phyloP scores from a whole-genome alignment of 805 yeast genomes.

The Brettanomyces sp. region DNA sequence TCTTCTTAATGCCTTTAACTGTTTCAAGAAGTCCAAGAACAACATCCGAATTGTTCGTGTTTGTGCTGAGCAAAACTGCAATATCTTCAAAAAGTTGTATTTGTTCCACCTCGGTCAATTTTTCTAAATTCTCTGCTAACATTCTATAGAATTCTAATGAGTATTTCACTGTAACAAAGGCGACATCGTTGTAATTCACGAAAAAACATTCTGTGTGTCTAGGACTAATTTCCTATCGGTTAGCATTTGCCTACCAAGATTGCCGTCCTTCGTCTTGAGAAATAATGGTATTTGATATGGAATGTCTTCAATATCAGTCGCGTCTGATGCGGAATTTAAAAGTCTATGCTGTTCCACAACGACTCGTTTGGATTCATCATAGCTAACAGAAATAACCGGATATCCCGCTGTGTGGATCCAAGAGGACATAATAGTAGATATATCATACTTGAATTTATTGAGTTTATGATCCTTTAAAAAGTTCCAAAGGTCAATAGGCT shows the following conservation, averaged over 20 bases:
- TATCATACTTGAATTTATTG: constrained; percentile 28
- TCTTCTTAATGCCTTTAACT: constrained; percentile 19
- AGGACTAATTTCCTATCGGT: constrained; percentile 31
- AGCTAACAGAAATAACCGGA: constrained; percentile 42
- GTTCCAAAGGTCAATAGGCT: constrained; percentile 47
- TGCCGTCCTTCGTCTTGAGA: constrained; percentile 28
- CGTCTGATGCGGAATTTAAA: constrained; percentile 15
- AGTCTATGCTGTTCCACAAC: constrained; percentile 34
- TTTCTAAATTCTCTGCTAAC: constrained; percentile 17
- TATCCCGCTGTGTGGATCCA: constrained; percentile 57
- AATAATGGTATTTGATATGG: constrained; percentile 58
- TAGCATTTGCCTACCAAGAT: constrained; percentile 30
- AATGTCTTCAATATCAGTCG: constrained; percentile 36
- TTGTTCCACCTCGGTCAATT: constrained; percentile 25
- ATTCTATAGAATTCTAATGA: constrained; percentile 17
- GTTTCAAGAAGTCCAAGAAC: constrained; percentile 26
- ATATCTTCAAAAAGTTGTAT: constrained; percentile 30
- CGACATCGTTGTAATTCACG: constrained; percentile 36
- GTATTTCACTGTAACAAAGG: constrained; percentile 43
- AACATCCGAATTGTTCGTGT: constrained; percentile 21
- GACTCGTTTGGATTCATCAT: constrained; percentile 27
- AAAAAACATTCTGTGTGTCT: constrained; percentile 20
- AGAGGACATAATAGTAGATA: constrained; percentile 43
- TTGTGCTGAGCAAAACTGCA: constrained; percentile 28
- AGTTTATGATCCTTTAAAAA: constrained; percentile 19